Percentiles rank a stretch among this genome's conserved stretches.
These are phyloP conservation scores for Lophiotrema nucula DNA, from an alignment of 495 filamentous ascomycete species.

Conservation along the genomic window DNA sequence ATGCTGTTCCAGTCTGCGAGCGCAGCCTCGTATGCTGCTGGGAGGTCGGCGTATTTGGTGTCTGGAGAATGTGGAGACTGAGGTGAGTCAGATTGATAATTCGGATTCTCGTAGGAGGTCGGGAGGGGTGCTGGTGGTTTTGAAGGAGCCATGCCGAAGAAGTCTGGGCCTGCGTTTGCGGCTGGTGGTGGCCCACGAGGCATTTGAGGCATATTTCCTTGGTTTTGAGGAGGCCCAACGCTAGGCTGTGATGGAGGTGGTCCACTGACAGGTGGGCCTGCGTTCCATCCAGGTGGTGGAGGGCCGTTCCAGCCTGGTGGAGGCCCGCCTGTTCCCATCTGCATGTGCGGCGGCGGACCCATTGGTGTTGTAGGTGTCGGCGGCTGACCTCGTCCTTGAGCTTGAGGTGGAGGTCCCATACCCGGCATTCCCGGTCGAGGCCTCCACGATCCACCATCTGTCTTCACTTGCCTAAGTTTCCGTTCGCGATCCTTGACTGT, in stretches of 20 bases:
- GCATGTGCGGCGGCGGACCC: slow-evolving; percentile 25
- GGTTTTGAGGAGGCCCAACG: neutral
- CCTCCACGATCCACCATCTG: slow-evolving; percentile 57
- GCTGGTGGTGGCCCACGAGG: slow-evolving; percentile 8
- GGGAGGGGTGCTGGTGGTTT: slow-evolving; percentile 54
- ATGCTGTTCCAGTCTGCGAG: slow-evolving; percentile 80
- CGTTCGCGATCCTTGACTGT: slow-evolving; percentile 72
- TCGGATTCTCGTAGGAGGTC: slow-evolving; percentile 51
- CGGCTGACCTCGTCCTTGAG: slow-evolving; percentile 32
- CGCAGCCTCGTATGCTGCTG: slow-evolving; percentile 64
- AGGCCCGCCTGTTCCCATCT: slow-evolving; percentile 11
- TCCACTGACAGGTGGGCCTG: neutral
- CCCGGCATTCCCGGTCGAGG: slow-evolving; percentile 51
- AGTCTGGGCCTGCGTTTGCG: slow-evolving; percentile 39
- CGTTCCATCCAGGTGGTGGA: slow-evolving; percentile 17
- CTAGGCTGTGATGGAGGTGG: neutral
- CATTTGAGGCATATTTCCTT: neutral
- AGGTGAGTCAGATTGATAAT: slow-evolving; percentile 5
- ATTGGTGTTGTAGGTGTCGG: slow-evolving; percentile 28
- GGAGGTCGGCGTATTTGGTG: slow-evolving; percentile 52
- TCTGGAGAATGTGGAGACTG: neutral
- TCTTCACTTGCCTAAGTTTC: slow-evolving; percentile 63
- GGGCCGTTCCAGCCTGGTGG: slow-evolving; percentile 21
- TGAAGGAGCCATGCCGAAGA: slow-evolving; percentile 64
- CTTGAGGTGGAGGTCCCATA: slow-evolving; percentile 28